Base-by-base conservation (phyloP, 2,329 filamentous ascomycete genomes). In the Macrophomina tecta region DNA sequence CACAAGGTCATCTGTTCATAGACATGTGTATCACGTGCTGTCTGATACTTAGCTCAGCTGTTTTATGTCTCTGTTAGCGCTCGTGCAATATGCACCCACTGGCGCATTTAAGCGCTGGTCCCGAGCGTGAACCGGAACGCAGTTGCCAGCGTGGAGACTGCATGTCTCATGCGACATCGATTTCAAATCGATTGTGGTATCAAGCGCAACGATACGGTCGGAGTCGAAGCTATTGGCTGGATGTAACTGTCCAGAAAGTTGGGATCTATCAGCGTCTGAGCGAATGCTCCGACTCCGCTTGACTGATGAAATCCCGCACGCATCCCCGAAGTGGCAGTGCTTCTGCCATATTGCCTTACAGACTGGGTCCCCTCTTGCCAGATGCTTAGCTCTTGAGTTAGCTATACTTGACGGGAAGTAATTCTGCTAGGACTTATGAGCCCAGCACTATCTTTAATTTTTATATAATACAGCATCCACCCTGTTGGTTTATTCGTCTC, bases 391-490 rank as follows among this genome's bases (percentile, higher is more conserved):
- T 38, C 38, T 38, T 14, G 23, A 62, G 5, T 49, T 34, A 49
- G 30, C 45, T 62, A 49, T 49, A 32, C 48, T 38, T 14, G 11
- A 28, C 7, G 58, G 45, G 49, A 48, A 34, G 58, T 45, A 18
- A 51, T 62, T 62, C 34, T 48, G 58, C n/a, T 12, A 18, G 18
- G 58, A 42, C n/a, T 23, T 28, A 62, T 5, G 45, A 55, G 58
- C 45, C 34, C 45, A 28, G 58, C 58, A 38, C 42, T 49, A 30
- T 62, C 45, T 38, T 61, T 62, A 38, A 46, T 49, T 49, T 49
- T 23, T 55, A 3, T 64, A 64, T 64, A 64, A 53, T 64, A 64
- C 61, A 64, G 49, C 23, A 48, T 64, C 61, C 61, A 45, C 61
- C 61, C 23, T 53, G 18, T 5, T 34, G 28, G 36, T 53, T 7